Evolutionary conservation across 208 protist genomes (phyloP).

Genomic region (Crithidia expoeki): DNA sequence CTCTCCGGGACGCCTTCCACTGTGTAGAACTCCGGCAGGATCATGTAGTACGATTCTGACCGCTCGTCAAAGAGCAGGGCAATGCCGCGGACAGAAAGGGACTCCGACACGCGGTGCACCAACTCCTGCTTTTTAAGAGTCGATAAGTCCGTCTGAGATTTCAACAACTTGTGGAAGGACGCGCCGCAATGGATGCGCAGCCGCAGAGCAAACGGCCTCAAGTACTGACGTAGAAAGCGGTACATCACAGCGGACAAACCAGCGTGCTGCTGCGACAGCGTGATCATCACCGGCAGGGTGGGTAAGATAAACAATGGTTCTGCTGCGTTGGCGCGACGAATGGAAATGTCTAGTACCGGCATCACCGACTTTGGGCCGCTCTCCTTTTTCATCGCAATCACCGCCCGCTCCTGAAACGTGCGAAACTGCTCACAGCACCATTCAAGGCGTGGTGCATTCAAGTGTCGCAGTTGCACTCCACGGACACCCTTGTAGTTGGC

Average conservation of each 20-base stretch:
- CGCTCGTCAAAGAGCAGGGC: constrained; percentile 44
- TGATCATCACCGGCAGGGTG: constrained; percentile 15
- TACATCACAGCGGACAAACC: neutral
- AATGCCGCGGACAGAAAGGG: constrained; percentile 34
- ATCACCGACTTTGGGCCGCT: neutral
- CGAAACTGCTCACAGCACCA: constrained; percentile 41
- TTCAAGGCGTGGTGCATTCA: constrained; percentile 66
- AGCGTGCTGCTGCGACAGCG: neutral
- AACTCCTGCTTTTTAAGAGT: constrained; percentile 29
- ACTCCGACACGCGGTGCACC: constrained; percentile 32
- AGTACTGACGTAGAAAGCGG: constrained; percentile 9
- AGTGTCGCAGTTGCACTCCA: constrained; percentile 35
- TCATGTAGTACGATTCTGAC: constrained; percentile 36
- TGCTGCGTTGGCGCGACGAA: constrained; percentile 22
- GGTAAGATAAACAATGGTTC: constrained; percentile 42
- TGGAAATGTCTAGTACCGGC: constrained; percentile 32
- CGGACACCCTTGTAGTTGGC: constrained; percentile 43
- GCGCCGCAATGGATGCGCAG: constrained; percentile 45
- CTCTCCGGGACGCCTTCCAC: constrained; percentile 39
- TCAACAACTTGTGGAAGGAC: constrained; percentile 35
- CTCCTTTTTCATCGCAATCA: constrained; percentile 24
- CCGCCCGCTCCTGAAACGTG: neutral
- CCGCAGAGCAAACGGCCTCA: constrained; percentile 9
- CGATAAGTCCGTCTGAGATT: constrained; percentile 8
- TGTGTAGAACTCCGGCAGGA: constrained; percentile 49